These are phyloP conservation scores for Aspergillus sp. DNA, from an alignment of 2,329 filamentous ascomycete genomes.

Conservation along the genomic window DNA sequence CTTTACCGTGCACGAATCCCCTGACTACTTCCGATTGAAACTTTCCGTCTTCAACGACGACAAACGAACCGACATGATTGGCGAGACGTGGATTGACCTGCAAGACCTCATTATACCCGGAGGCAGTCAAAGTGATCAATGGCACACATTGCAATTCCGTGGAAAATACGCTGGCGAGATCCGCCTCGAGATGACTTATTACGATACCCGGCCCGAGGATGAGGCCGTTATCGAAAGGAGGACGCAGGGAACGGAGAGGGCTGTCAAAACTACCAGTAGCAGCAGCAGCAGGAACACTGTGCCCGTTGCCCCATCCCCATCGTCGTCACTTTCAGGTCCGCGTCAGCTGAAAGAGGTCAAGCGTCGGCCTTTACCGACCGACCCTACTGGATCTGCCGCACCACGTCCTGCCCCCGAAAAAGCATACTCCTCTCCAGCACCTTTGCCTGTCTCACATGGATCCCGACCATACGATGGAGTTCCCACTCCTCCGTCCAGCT, in stretches of 20 bases:
- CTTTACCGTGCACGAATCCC: constrained; percentile 92
- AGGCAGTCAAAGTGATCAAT: constrained; percentile 90
- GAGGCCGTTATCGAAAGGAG: constrained; percentile 61
- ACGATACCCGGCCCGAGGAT: constrained; percentile 85
- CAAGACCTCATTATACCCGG: constrained; percentile 77
- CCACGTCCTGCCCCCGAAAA: constrained; percentile 45
- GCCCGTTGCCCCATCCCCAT: constrained; percentile 4
- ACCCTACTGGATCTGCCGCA: constrained; percentile 61
- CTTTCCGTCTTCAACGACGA: constrained; percentile 97
- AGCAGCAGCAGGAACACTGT: constrained; percentile 14
- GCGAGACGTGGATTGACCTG: constrained; percentile 87
- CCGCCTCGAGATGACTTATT: constrained; percentile 92
- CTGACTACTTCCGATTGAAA: constrained; percentile 94
- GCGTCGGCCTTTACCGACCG: constrained; percentile 77
- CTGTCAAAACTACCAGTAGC: constrained; percentile 29
- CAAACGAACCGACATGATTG: constrained; percentile 95
- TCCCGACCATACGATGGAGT: constrained; percentile 25
- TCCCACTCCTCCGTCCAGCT: constrained; percentile 42
- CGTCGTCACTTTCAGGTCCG: constrained; percentile 41
- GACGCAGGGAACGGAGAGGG: constrained; percentile 42
- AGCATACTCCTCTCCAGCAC: constrained; percentile 26
- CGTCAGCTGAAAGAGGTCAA: constrained; percentile 67
- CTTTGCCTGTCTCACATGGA: constrained; percentile 32
- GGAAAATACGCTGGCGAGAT: constrained; percentile 97
- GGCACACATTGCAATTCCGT: constrained; percentile 83